Evolutionary conservation across 2,329 filamentous ascomycete species (phyloP).

Genomic region (Eurotiales sp.): DNA sequence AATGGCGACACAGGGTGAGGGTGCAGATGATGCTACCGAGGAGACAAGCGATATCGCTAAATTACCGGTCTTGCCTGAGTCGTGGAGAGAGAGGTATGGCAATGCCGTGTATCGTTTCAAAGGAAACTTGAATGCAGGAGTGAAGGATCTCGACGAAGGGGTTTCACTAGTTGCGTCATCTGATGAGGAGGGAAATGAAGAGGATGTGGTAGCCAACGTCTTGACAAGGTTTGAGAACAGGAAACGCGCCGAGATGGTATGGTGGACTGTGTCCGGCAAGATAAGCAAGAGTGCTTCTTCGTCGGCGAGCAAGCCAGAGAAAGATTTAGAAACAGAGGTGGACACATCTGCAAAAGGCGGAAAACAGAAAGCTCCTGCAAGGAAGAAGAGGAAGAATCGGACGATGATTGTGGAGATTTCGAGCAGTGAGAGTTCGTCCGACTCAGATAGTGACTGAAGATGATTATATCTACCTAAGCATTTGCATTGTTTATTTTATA

Average conservation of each 20-base stretch:
- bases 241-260: slow-evolving; percentile 36
- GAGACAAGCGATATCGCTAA: slow-evolving; percentile 17
- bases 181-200: slow-evolving; percentile 1
- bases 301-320: slow-evolving; percentile 22
- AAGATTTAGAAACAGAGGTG: neutral
- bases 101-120: slow-evolving; percentile 51
- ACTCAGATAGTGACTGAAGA: slow-evolving; percentile 20
- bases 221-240: slow-evolving; percentile 32
- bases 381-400: slow-evolving; percentile 42
- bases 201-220: slow-evolving; percentile 23
- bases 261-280: slow-evolving; percentile 22
- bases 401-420: slow-evolving; percentile 41
- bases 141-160: slow-evolving; percentile 24
- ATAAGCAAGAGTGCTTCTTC: slow-evolving; percentile 7
- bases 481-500: neutral
- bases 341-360: slow-evolving; percentile 7
- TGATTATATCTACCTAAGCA: neutral
- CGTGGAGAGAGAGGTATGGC: slow-evolving; percentile 34
- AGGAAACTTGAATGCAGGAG: slow-evolving; percentile 23
- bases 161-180: slow-evolving; percentile 1
- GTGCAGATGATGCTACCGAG: slow-evolving; percentile 14
- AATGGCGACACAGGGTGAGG: slow-evolving; percentile 20
- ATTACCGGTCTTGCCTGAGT: slow-evolving; percentile 8
- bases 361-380: slow-evolving; percentile 15
- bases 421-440: slow-evolving; percentile 36